Conservation (phyloP, 202 grass and related monocot species). For the Elaeis oleifera region DNA sequence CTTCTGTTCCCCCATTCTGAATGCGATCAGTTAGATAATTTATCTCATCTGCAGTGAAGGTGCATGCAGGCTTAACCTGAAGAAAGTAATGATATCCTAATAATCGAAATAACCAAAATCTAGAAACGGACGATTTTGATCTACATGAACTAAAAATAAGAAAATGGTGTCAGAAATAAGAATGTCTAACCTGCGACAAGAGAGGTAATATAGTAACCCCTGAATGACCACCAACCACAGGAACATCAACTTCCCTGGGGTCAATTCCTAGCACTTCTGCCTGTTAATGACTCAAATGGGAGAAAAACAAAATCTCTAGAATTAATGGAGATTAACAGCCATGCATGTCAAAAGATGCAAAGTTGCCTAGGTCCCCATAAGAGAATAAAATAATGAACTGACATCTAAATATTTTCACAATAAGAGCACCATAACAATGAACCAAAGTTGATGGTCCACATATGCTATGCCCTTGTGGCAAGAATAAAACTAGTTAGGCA, state of each 20-base stretch:
- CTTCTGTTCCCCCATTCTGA: constrained; percentile 97
- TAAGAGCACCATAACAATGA: no score
- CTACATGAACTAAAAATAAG: no score
- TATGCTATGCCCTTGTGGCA: not conserved
- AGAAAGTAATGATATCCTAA: constrained; percentile 11
- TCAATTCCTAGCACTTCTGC: constrained; percentile 91
- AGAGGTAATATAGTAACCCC: constrained; percentile 96
- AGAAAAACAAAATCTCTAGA: no score
- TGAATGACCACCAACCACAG: constrained; percentile 90
- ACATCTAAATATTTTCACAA: no score
- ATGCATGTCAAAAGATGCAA: no score
- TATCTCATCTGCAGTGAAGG: constrained; percentile 80
- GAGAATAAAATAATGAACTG: no score
- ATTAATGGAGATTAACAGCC: no score
- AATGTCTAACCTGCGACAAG: constrained; percentile 66
- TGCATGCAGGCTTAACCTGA: constrained; percentile 76
- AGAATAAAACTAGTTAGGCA: not conserved
- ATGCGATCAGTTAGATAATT: constrained; percentile 79
- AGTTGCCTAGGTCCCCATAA: no score
- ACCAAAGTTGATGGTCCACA: no score
- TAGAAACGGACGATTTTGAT: no score
- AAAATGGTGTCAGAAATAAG: not conserved
- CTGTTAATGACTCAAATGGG: constrained; percentile 26
- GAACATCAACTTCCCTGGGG: constrained; percentile 83
- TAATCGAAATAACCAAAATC: no score